phyloP scores from a whole-genome alignment of 768 basidiomycete species.

The Pseudohyphozyma bogoriensis region DNA sequence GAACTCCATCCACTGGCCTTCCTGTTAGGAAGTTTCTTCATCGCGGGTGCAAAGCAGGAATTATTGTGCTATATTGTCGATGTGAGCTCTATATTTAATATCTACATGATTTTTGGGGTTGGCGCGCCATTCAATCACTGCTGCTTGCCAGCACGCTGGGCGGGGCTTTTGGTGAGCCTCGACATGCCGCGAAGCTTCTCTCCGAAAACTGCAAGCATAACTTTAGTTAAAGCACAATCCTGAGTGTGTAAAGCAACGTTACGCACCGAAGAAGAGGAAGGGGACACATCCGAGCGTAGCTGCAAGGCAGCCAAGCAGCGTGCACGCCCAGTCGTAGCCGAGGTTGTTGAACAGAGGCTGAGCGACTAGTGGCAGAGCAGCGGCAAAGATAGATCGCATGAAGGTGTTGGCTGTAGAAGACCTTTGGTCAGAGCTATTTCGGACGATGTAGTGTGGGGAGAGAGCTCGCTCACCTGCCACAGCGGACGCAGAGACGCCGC shows the following conservation, averaged over 20 bases:
- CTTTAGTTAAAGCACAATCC: background rate
- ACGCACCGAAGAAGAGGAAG: conserved; percentile 13
- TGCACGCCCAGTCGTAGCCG: conserved; percentile 31
- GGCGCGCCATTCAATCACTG: too few species aligned
- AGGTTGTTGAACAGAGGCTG: conserved; percentile 37
- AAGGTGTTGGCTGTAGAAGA: background rate
- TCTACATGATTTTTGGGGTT: too few species aligned
- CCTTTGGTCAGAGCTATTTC: too few species aligned
- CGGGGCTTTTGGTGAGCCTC: background rate
- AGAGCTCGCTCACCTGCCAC: background rate
- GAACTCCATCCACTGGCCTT: too few species aligned
- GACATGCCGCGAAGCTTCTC: background rate
- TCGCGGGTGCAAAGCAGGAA: too few species aligned
- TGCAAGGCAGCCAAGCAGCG: conserved; percentile 23
- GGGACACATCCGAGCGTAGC: conserved; percentile 20
- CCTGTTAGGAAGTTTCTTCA: too few species aligned
- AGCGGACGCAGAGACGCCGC: background rate
- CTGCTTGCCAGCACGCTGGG: too few species aligned
- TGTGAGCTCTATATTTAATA: too few species aligned
- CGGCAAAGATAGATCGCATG: conserved; percentile 3
- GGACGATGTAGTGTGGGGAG: background rate
- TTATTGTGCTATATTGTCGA: too few species aligned
- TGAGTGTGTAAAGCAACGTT: too few species aligned
- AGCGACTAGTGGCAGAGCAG: conserved; percentile 35
- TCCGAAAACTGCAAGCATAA: background rate